phyloP scores from a whole-genome alignment of 805 yeast genomes.

The Wickerhamomyces mucosus region DNA sequence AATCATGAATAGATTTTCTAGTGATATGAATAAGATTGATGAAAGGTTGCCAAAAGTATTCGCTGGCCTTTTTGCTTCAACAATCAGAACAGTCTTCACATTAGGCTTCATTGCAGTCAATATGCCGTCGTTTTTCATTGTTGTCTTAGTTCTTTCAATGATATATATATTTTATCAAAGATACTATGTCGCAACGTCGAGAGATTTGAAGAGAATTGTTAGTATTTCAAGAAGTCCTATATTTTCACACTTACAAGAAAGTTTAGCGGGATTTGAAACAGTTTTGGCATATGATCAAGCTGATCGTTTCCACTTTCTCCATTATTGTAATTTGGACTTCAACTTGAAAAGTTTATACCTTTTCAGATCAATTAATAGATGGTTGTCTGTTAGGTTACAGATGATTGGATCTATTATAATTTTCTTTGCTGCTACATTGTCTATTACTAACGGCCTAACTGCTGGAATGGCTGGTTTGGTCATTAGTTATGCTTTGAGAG shows the following conservation, averaged over 20 bases:
- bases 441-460: constrained; percentile 35
- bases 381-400: constrained; percentile 56
- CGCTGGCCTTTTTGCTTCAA: constrained; percentile 34
- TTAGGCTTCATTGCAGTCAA: constrained; percentile 40
- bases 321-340: constrained; percentile 59
- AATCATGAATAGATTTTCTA: constrained; percentile 53
- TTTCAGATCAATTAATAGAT: constrained; percentile 56
- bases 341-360: constrained; percentile 70
- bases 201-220: constrained; percentile 71
- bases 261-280: constrained; percentile 67
- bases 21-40: constrained; percentile 52
- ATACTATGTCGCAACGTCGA: constrained; percentile 57
- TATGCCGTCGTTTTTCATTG: constrained; percentile 44
- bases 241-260: constrained; percentile 75
- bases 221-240: constrained; percentile 68
- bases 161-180: constrained; percentile 64
- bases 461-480: constrained; percentile 57
- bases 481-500: constrained; percentile 53
- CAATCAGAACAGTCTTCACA: constrained; percentile 38
- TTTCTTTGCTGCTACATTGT: constrained; percentile 39
- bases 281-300: constrained; percentile 69
- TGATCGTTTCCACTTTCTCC: constrained; percentile 50
- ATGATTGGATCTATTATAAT: constrained; percentile 50
- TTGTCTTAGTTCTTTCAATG: constrained; percentile 34
- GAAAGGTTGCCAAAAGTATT: constrained; percentile 45